Evolutionary conservation across 2,329 filamentous ascomycete genomes (phyloP), one percentile per base, ranked within the genome.

Genomic region (Coniochaeta ligniaria): DNA sequence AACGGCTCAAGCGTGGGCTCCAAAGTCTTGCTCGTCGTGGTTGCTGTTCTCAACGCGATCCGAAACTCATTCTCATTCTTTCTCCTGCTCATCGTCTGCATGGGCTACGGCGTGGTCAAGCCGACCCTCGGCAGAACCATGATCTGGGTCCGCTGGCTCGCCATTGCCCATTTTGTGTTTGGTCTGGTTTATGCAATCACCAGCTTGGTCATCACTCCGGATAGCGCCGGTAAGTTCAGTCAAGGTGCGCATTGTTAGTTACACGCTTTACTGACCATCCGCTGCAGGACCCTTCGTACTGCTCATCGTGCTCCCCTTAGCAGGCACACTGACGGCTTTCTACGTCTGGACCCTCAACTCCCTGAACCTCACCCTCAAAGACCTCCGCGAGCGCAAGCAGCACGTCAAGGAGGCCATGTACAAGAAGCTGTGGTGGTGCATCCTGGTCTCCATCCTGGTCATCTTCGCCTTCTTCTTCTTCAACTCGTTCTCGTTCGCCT

Each of bases 381-480:
- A 98, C 69, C 83, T 99, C n/a, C 83, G 90, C 60, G 91, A 96
- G 70, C 88, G 95, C 66, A 97, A 96, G 76, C 95, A 99, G 76
- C 89, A 90, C 68, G 88, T 89, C 68, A 99, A 99, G 73, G 92
- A 93, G 56, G 76, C 85, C 75, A 99, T 99, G 96, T 99, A 98
- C 77, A 93, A 90, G 77, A 96, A 96, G 74, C 85, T 99, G 16
- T 99, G 96, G 93, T 99, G 93, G 93, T 94, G 92, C 73, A 96
- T 99, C 62, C 81, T 99, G 54, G 81, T 85, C 64, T 96, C 90
- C 72, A 96, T 99, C 71, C 78, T 98, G 57, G 91, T 98, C 67
- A 97, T 98, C 67, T 99, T 99, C 68, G 92, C 83, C 61, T 99
- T 99, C 79, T 97, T 99, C 81, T 98, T 99, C 80, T 88, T 98